phyloP scores from a whole-genome alignment of 2,329 filamentous ascomycete species.

The Diaporthe batatas region DNA sequence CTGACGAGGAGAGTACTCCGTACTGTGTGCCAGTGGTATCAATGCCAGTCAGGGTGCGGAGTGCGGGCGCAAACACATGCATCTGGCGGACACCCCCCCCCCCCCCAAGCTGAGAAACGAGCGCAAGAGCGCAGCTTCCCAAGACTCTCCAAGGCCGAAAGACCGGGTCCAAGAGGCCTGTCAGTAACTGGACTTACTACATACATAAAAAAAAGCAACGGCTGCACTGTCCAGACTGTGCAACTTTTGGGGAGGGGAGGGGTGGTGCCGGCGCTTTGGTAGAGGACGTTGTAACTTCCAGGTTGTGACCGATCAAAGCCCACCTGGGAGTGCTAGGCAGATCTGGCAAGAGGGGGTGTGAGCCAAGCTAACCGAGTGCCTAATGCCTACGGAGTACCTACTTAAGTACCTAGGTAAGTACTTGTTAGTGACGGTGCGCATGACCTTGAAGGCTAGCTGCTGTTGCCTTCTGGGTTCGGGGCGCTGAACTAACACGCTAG shows the following conservation, averaged over 20 bases:
- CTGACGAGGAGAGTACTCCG: slow-evolving; percentile 16
- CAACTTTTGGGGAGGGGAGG: neutral
- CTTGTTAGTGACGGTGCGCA: slow-evolving; percentile 12
- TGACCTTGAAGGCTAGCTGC: neutral
- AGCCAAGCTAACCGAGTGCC: neutral
- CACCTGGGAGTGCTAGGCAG: neutral
- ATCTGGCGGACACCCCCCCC: neutral
- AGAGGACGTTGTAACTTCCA: neutral
- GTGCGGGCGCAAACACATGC: neutral
- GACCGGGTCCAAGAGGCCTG: neutral
- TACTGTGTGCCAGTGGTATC: too few species aligned
- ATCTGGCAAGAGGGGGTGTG: slow-evolving; percentile 8
- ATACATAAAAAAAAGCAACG: slow-evolving; percentile 4
- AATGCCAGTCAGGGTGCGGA: neutral
- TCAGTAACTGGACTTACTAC: neutral
- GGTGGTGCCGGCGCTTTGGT: neutral
- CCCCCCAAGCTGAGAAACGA: neutral
- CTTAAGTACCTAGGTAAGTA: neutral
- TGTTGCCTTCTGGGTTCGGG: neutral
- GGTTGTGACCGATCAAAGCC: slow-evolving; percentile 10
- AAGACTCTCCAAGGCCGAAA: neutral
- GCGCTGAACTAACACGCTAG: neutral
- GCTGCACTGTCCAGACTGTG: neutral
- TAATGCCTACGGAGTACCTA: too few species aligned
- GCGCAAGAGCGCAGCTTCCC: slow-evolving; percentile 2